phyloP scores from a whole-genome alignment of 164 flowering plant genomes.

The Stephania japonica region DNA sequence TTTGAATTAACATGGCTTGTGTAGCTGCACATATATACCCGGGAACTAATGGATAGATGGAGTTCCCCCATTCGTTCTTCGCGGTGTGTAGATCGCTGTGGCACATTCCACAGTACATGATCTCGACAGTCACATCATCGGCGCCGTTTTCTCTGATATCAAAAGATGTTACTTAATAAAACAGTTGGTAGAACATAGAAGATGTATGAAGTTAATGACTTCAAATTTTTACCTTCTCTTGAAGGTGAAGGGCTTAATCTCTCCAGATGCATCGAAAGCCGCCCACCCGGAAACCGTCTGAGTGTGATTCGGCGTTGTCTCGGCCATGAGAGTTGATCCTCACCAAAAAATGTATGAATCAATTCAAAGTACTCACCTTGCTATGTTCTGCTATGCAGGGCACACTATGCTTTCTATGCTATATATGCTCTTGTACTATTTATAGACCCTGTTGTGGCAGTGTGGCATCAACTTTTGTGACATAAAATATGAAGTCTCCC shows the following conservation, averaged over 20 bases:
- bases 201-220: too few relatives aligned
- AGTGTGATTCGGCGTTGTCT: constrained; percentile 54
- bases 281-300: constrained; percentile 70
- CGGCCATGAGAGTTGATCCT: constrained; percentile 27
- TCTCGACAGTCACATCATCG: constrained; percentile 57
- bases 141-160: constrained; percentile 50
- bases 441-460: too few relatives aligned
- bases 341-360: background rate
- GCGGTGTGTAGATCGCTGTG: constrained; percentile 65
- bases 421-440: background rate
- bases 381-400: background rate
- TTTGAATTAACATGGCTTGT: background rate
- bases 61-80: constrained; percentile 67
- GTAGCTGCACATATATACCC: constrained; percentile 36
- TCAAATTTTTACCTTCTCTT: constrained; percentile 43
- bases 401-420: background rate
- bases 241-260: constrained; percentile 52
- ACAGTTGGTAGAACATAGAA: background rate
- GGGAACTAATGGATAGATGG: constrained; percentile 75
- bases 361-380: background rate
- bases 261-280: constrained; percentile 52
- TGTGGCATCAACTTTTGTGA: too few relatives aligned
- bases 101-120: constrained; percentile 73
- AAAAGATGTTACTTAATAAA: background rate
- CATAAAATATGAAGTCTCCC: too few relatives aligned